Evolutionary conservation across 768 basidiomycete species (phyloP), one percentile per base, ranked within the genome.

Genomic region (Plicaturopsis crispa): DNA sequence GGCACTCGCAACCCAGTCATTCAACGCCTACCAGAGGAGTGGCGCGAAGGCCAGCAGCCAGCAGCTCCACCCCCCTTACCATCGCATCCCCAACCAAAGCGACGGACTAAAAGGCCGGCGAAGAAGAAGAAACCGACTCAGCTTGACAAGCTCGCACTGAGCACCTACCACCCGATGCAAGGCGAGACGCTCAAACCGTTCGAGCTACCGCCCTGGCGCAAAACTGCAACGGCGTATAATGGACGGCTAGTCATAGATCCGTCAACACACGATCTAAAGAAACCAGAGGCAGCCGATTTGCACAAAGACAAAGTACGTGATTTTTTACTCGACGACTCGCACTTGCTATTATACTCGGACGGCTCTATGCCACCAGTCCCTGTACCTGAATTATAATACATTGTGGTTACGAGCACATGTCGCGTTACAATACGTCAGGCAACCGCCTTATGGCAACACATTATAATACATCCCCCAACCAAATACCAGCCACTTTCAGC

Each of bases 31-130:
- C 38, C 42, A 1, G 23, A 45, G 4, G 23, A 14, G 6, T 56
- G 53, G 55, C 23, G 45, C 4, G 22, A 38, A 3, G 39, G 44
- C 7, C 5, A 7, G 6, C n/a, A 19, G 12, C 48, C 48, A 0
- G 41, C 38, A 3, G 12, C 18, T 20, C 49, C 43, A 6, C 53
- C 49, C 3, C 53, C 56, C 4, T 51, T 53, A 1, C 52, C 45
- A 14, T 32, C 33, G 33, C 48, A 33, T 40, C 33, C 24, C 5
- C 10, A 36, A 31, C 24, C 35, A 19, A 39, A 28, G n/a, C 33
- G 39, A 43, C n/a, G n/a, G n/a, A n/a, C n/a, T n/a, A n/a, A n/a
- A n/a, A n/a, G n/a, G n/a, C n/a, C n/a, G n/a, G n/a, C n/a, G n/a
- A n/a, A n/a, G n/a, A n/a, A n/a, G n/a, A n/a, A n/a, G n/a, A n/a